These are phyloP conservation scores for Fusarium torreyae DNA, from an alignment of 2,329 filamentous ascomycete genomes.

Conservation along the genomic window DNA sequence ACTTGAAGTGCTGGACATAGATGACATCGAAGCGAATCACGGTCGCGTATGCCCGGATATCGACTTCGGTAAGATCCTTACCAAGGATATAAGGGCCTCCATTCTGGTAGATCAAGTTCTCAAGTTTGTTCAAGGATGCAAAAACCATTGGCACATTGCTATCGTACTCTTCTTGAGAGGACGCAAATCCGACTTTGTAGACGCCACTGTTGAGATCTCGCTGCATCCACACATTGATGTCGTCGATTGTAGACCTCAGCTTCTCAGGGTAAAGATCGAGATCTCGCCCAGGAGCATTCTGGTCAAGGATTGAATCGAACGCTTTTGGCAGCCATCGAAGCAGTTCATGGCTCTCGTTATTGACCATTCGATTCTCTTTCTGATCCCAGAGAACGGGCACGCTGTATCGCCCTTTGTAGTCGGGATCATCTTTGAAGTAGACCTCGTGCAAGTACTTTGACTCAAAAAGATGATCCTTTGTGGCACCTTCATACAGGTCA, in stretches of 20 bases:
- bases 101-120: slow-evolving; percentile 65
- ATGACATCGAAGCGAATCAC: slow-evolving; percentile 77
- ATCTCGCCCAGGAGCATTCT: slow-evolving; percentile 56
- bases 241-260: slow-evolving; percentile 71
- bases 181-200: slow-evolving; percentile 75
- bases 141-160: slow-evolving; percentile 74
- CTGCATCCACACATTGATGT: slow-evolving; percentile 78
- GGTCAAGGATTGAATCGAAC: slow-evolving; percentile 73
- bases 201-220: slow-evolving; percentile 63
- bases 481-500: slow-evolving; percentile 71
- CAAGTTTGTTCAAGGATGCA: slow-evolving; percentile 74
- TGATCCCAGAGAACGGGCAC: slow-evolving; percentile 82
- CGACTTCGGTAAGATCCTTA: slow-evolving; percentile 75
- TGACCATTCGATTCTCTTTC: slow-evolving; percentile 78
- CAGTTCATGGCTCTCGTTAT: slow-evolving; percentile 86
- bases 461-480: slow-evolving; percentile 74
- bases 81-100: slow-evolving; percentile 74
- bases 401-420: slow-evolving; percentile 80
- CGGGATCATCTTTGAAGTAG: slow-evolving; percentile 77
- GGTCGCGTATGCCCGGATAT: slow-evolving; percentile 77
- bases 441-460: slow-evolving; percentile 78
- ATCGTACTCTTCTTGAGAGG: slow-evolving; percentile 76
- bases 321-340: slow-evolving; percentile 87
- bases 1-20: slow-evolving; percentile 77
- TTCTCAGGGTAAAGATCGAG: slow-evolving; percentile 70